Percentiles rank a stretch among this genome's conserved stretches.
These are phyloP conservation scores for Cutaneotrichosporon mucoides DNA, from an alignment of 1,284 basidiomycete genomes.

Conservation along the genomic window DNA sequence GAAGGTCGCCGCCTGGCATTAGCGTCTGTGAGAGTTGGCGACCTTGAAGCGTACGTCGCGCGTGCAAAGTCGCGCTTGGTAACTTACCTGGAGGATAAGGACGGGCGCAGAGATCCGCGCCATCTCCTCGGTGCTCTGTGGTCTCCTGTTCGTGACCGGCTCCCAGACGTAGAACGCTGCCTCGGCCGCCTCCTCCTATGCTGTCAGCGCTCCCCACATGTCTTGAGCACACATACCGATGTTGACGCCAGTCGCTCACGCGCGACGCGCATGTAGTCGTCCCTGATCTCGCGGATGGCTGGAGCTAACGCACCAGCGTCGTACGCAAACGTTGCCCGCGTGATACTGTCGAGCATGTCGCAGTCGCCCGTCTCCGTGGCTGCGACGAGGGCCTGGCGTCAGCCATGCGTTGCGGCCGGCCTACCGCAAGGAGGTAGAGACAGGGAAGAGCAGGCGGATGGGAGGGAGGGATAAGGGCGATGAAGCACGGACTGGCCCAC, in stretches of 20 bases:
- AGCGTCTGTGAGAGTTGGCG: too few relatives aligned
- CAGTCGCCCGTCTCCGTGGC: conserved; percentile 14
- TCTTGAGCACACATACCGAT: neutral
- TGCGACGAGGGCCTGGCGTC: conserved; percentile 14
- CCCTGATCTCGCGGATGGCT: conserved; percentile 20
- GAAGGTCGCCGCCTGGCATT: too few relatives aligned
- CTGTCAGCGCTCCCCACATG: neutral
- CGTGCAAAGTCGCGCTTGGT: too few relatives aligned
- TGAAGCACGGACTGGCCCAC: too few relatives aligned
- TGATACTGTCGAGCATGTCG: conserved; percentile 25
- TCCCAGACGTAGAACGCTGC: conserved; percentile 15
- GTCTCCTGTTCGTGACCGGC: neutral
- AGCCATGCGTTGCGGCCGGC: too few relatives aligned
- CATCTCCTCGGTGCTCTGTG: conserved; percentile 3
- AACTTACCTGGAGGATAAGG: conserved; percentile 21
- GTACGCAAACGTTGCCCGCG: conserved; percentile 22
- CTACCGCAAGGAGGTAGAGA: too few relatives aligned
- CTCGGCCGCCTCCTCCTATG: conserved; percentile 3
- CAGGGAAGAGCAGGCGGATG: too few relatives aligned
- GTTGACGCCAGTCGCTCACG: conserved; percentile 11
- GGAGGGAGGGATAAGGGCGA: too few relatives aligned
- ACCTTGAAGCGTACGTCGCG: too few relatives aligned
- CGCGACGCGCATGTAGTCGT: conserved; percentile 19
- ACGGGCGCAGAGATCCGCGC: conserved; percentile 9
- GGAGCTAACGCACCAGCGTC: conserved; percentile 11